These are phyloP conservation scores for Mycena polygramma DNA, from an alignment of 768 basidiomycete genomes.

Conservation along the genomic window DNA sequence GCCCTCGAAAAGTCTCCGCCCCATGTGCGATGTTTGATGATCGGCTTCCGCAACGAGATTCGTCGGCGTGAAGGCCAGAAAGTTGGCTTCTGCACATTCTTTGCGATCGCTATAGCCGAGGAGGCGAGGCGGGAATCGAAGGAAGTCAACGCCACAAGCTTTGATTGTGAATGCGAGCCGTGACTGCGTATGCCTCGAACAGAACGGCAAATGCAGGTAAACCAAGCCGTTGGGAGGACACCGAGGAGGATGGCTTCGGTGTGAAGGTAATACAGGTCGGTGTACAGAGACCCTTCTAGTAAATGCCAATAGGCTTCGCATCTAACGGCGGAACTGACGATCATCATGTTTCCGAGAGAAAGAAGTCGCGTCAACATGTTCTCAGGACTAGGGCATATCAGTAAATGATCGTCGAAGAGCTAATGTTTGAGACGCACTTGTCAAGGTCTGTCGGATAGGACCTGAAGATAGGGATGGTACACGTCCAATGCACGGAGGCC, in stretches of 20 bases:
- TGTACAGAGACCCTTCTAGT: slow-evolving; percentile 70
- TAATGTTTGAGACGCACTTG: slow-evolving; percentile 56
- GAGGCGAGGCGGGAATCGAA: slow-evolving; percentile 76
- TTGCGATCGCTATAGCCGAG: slow-evolving; percentile 81
- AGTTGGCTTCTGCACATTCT: slow-evolving; percentile 76
- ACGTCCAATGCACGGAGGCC: slow-evolving; percentile 48
- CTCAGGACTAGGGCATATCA: slow-evolving; percentile 67
- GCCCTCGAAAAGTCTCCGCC: slow-evolving; percentile 63
- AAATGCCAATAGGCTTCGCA: slow-evolving; percentile 92
- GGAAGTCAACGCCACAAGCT: slow-evolving; percentile 61
- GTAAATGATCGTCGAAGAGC: slow-evolving; percentile 4
- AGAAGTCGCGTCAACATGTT: slow-evolving; percentile 80
- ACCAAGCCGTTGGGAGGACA: slow-evolving; percentile 77
- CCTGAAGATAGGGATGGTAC: slow-evolving; percentile 63
- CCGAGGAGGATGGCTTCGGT: slow-evolving; percentile 67
- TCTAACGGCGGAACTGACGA: slow-evolving; percentile 81
- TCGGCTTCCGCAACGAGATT: slow-evolving; percentile 64
- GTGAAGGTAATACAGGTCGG: slow-evolving; percentile 52
- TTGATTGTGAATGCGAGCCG: slow-evolving; percentile 81
- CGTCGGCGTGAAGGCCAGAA: slow-evolving; percentile 75
- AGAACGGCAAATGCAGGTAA: slow-evolving; percentile 70
- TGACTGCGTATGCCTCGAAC: slow-evolving; percentile 82
- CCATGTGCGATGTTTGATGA: slow-evolving; percentile 47
- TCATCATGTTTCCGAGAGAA: slow-evolving; percentile 81
- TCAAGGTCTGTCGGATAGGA: slow-evolving; percentile 60